phyloP scores from a whole-genome alignment of 495 filamentous ascomycete species.

The Schizothecium vesticola region DNA sequence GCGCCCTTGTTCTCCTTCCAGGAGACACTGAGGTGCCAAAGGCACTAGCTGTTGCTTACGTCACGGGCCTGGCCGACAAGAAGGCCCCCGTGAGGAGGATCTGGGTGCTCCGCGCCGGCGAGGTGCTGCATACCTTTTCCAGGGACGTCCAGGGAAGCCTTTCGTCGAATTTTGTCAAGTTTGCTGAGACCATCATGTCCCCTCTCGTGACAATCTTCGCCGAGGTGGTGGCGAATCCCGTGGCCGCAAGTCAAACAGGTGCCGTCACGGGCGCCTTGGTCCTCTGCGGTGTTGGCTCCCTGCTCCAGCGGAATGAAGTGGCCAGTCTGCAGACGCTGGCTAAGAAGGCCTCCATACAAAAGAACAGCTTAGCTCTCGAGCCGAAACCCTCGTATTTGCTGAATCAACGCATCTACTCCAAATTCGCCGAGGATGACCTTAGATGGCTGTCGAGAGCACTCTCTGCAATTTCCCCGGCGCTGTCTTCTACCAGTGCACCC shows the following conservation, averaged over 20 bases:
- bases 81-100: constrained; percentile 67
- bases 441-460: constrained; percentile 71
- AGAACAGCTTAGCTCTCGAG: constrained; percentile 56
- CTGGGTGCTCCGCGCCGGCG: constrained; percentile 72
- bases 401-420: constrained; percentile 76
- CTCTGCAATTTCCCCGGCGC: constrained; percentile 47
- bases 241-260: constrained; percentile 70
- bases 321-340: constrained; percentile 40
- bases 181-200: constrained; percentile 55
- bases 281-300: constrained; percentile 54
- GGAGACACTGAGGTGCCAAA: constrained; percentile 55
- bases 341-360: constrained; percentile 55
- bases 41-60: constrained; percentile 60
- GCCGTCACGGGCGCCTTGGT: constrained; percentile 69
- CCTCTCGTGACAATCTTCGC: constrained; percentile 68
- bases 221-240: constrained; percentile 70
- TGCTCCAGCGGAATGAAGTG: constrained; percentile 39
- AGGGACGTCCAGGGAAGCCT: constrained; percentile 38
- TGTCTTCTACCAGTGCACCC: constrained; percentile 24
- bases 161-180: constrained; percentile 43
- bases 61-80: constrained; percentile 82
- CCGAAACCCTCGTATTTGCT: constrained; percentile 82
- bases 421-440: constrained; percentile 68
- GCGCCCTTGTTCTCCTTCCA: constrained; percentile 54
- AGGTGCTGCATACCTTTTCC: constrained; percentile 57